Base-by-base conservation (phyloP, 116 monocot species). In the Iris pallida region DNA sequence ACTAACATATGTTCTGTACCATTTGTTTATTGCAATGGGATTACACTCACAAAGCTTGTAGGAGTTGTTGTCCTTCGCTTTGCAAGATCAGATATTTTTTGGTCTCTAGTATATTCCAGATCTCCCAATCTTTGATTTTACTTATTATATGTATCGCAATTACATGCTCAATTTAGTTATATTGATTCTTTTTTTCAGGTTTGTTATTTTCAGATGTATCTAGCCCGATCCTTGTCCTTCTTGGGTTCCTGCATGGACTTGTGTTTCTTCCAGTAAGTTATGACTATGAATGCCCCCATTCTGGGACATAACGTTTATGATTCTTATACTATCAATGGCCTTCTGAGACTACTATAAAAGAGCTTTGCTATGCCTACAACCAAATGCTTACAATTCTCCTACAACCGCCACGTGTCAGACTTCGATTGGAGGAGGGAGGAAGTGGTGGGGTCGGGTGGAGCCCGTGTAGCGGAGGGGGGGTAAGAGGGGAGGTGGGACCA, bases 181-280 rank as follows among this genome's bases (percentile, higher is more conserved):
- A 1, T 63, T 55, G 15, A 0, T 20, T 46, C 61, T 77, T 46
- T 46, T 57, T 77, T 72, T 45, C 85, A 98, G 98, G 86, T 92
- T 3, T 98, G 90, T 47, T 98, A 98, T 75, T 98, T 98, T 41
- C 82, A 93, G 60, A 93, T 98, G 92, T 98, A 87, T 61, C 74
- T 98, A 9, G 92, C 98, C 8, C n/a, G n/a, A n/a, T n/a, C n/a
- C 71, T 98, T 70, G 93, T 98, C 14, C 60, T 98, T 30, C 83
- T 98, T 19, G 98, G 98, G 9, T 98, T 87, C 73, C 65, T 98
- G 73, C 98, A 93, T 72, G 98, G 98, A 8, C 88, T 98, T 42
- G 78, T 98, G 12, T 98, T 98, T 72, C 80, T 98, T 8, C 98
- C 98, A 1, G 98, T 98, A 71, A 83, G 90, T 73, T 14, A 52